A percentile compares a stretch with the other conserved stretches of the same genome.
phyloP scores from a whole-genome alignment of 2,329 filamentous ascomycete genomes.

The Chaetomiaceae sp. region DNA sequence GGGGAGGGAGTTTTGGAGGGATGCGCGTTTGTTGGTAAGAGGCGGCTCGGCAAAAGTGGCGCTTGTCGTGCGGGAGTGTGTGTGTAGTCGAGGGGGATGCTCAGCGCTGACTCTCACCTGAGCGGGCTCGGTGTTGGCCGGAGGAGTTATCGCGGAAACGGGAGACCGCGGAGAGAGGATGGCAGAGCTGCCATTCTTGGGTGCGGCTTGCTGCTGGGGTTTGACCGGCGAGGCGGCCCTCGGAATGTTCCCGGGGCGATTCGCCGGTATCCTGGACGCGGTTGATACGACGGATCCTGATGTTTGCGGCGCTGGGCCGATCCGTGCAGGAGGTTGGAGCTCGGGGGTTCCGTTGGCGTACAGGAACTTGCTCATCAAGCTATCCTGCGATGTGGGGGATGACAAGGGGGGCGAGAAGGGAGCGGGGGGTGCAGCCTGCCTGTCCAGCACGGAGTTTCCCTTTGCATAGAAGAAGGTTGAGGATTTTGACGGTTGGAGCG shows the following conservation, averaged over 20 bases:
- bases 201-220: constrained; percentile 24
- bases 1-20: constrained; percentile 30
- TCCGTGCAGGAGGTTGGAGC: constrained; percentile 34
- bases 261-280: constrained; percentile 39
- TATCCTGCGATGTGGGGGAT: constrained; percentile 25
- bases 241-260: constrained; percentile 37
- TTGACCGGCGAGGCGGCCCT: constrained; percentile 52
- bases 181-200: constrained; percentile 11
- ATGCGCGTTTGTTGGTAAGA: constrained; percentile 34
- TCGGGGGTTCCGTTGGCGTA: constrained; percentile 65
- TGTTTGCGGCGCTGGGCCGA: constrained; percentile 32
- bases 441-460: constrained; percentile 39
- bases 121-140: constrained; percentile 25
- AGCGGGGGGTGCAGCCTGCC: constrained; percentile 32
- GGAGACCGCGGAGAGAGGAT: constrained; percentile 20
- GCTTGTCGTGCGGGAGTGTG: constrained; percentile 37
- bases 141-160: constrained; percentile 19
- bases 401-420: constrained; percentile 32
- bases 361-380: constrained; percentile 61
- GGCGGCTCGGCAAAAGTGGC: constrained; percentile 35
- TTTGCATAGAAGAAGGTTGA: constrained; percentile 56
- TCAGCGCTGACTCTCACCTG: constrained; percentile 42
- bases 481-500: constrained; percentile 34
- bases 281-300: constrained; percentile 44
- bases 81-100: constrained; percentile 27